phyloP scores from a whole-genome alignment of 148 eudicot genomes.

The Heliamphora exappendiculata region DNA sequence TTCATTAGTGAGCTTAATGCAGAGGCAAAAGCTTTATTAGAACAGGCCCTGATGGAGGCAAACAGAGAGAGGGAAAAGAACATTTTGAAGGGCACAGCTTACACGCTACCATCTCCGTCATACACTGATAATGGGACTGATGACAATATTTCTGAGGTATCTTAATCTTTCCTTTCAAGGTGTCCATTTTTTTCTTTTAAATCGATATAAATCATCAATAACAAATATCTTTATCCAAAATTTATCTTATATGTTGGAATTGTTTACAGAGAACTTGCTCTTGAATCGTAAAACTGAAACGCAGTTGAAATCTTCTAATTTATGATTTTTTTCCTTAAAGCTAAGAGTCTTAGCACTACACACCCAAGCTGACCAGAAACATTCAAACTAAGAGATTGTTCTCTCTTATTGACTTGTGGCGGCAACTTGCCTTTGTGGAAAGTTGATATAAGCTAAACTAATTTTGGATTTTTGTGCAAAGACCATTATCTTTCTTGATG shows the following conservation, averaged over 20 bases:
- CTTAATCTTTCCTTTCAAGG: not conserved
- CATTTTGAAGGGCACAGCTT: slow-evolving; percentile 69
- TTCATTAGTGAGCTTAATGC: slow-evolving; percentile 89
- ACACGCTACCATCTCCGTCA: slow-evolving; percentile 56
- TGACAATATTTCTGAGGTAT: slow-evolving; percentile 84
- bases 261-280: not conserved
- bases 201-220: not conserved
- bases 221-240: not conserved
- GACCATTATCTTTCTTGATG: not conserved
- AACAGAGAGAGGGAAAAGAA: slow-evolving; percentile 83
- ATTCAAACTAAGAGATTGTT: slow-evolving; percentile 1
- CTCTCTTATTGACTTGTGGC: not conserved
- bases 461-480: not conserved
- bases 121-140: slow-evolving; percentile 53
- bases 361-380: slow-evolving; percentile 6
- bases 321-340: slow-evolving; percentile 2
- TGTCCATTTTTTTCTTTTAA: not conserved
- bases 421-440: not conserved
- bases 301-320: not conserved
- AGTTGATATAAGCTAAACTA: not conserved
- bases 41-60: slow-evolving; percentile 80
- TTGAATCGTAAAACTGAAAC: not conserved
- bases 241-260: not conserved
- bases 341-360: not conserved
- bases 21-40: slow-evolving; percentile 76